These are phyloP conservation scores for Chlamydomonas reinhardtii DNA, from an alignment of 163 green algal species.

Conservation along the genomic window DNA sequence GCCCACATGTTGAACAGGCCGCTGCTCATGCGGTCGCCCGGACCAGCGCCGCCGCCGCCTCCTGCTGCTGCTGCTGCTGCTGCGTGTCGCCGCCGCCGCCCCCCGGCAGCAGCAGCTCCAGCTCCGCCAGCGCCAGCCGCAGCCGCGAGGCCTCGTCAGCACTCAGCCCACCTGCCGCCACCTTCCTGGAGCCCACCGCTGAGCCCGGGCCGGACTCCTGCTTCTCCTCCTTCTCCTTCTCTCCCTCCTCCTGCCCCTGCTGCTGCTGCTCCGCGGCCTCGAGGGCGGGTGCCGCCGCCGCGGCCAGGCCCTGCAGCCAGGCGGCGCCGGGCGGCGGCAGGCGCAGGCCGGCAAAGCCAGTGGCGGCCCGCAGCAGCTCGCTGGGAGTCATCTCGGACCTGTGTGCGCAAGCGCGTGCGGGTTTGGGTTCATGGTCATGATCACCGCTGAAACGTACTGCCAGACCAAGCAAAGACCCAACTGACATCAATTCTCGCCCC, in stretches of 20 bases:
- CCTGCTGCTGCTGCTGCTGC: not conserved
- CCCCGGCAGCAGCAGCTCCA: conserved; percentile 10
- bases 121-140: conserved; percentile 18
- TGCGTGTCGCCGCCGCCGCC: not conserved
- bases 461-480: too few species aligned
- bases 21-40: too few species aligned
- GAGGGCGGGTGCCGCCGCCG: too few species aligned
- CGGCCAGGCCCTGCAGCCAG: conserved; percentile 10
- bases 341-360: conserved; percentile 25
- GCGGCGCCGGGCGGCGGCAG: not conserved
- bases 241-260: not conserved
- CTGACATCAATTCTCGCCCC: too few species aligned
- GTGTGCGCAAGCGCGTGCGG: too few species aligned
- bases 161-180: not conserved
- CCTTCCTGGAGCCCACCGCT: not conserved
- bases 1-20: too few species aligned
- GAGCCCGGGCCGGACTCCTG: not conserved
- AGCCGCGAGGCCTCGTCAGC: conserved; percentile 7
- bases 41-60: not conserved
- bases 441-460: too few species aligned
- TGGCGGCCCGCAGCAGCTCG: conserved; percentile 14
- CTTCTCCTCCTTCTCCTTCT: not conserved
- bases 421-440: too few species aligned
- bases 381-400: not conserved
- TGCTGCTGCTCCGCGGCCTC: not conserved